Evolutionary conservation across 805 yeast species (phyloP).

Genomic region (Schizosaccharomyces octosporus): DNA sequence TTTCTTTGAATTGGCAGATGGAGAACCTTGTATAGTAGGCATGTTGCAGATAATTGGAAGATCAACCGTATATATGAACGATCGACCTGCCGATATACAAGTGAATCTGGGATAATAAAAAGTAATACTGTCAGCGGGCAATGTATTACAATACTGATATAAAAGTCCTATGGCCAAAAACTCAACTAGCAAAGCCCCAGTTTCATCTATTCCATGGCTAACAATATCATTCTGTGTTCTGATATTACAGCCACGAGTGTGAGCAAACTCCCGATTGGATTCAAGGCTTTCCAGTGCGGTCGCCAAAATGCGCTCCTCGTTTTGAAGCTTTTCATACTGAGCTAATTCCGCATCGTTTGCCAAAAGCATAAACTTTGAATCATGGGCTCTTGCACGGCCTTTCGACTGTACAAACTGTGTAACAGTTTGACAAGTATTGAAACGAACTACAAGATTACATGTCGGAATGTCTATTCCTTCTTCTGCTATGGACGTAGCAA

Average conservation of each 20-base stretch:
- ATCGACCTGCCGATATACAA: background rate
- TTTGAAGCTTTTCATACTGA: background rate
- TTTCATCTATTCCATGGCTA: background rate
- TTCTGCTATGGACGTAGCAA: slow-evolving; percentile 6
- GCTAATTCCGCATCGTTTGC: background rate
- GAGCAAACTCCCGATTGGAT: no score
- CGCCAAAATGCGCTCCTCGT: background rate
- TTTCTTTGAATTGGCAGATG: background rate
- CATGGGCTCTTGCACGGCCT: slow-evolving; percentile 5
- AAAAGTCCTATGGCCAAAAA: slow-evolving; percentile 2
- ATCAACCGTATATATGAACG: background rate
- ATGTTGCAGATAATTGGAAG: slow-evolving; percentile 2
- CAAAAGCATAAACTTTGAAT: slow-evolving; percentile 2
- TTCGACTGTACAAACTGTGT: slow-evolving; percentile 4
- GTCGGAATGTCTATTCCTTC: slow-evolving; percentile 6
- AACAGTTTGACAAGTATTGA: slow-evolving; percentile 2
- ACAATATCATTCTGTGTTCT: background rate
- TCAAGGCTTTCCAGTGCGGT: background rate
- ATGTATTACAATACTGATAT: background rate
- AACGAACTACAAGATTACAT: slow-evolving; percentile 4
- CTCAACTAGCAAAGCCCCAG: slow-evolving; percentile 3
- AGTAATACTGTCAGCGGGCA: background rate
- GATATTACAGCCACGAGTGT: no score
- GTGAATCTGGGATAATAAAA: slow-evolving; percentile 1
- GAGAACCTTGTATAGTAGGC: background rate